Percentiles rank a stretch among this genome's conserved stretches.
These are phyloP conservation scores for Silene uniflora DNA, from an alignment of 148 eudicot genomes.

Conservation along the genomic window DNA sequence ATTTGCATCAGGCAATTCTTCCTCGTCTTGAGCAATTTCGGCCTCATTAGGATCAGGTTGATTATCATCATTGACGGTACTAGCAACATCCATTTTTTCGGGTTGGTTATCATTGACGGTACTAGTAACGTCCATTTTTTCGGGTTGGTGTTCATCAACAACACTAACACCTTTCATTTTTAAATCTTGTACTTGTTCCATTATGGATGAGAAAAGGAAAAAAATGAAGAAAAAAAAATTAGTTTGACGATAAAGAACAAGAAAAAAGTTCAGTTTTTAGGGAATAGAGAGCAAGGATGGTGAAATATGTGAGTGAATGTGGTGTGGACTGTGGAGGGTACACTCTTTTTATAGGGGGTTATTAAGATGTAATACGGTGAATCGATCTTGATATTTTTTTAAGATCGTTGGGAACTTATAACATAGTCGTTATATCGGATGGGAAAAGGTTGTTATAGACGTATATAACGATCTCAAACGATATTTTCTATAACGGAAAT, in stretches of 20 bases:
- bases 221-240: no score
- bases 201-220: neutral
- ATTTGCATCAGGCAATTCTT: neutral
- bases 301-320: neutral
- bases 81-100: neutral
- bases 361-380: neutral
- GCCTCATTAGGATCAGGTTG: neutral
- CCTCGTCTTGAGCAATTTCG: neutral
- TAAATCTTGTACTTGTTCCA: neutral
- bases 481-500: no score
- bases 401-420: no score
- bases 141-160: neutral
- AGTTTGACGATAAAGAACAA: neutral
- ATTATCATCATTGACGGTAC: neutral
- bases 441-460: no score
- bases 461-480: no score
- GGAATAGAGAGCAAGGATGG: neutral
- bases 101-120: no score
- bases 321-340: neutral
- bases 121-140: no score
- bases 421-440: no score
- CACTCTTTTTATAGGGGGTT: neutral
- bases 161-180: neutral
- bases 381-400: neutral
- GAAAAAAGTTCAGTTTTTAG: neutral